These are phyloP conservation scores for Ensete glaucum DNA, from an alignment of 176 grass and related monocot genomes.

Conservation along the genomic window DNA sequence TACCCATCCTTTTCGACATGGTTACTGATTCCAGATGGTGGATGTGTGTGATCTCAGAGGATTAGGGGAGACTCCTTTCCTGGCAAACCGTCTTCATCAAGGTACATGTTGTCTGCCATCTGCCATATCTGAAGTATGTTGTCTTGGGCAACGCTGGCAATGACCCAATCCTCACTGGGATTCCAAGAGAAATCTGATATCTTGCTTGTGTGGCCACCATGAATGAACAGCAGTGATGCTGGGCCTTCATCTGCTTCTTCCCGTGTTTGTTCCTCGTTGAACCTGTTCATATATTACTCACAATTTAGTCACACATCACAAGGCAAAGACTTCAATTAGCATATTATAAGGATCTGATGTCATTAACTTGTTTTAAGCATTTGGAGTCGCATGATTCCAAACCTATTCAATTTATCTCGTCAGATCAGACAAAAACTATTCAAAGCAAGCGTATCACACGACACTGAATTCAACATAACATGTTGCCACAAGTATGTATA, in stretches of 20 bases:
- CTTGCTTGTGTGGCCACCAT: conserved; percentile 97
- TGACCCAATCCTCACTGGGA: conserved; percentile 84
- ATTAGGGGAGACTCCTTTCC: conserved; percentile 52
- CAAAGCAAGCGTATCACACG: too few species aligned
- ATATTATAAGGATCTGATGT: too few species aligned
- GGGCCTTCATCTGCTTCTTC: conserved; percentile 94
- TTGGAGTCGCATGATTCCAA: too few species aligned
- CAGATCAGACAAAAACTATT: too few species aligned
- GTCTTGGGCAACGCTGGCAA: conserved; percentile 85
- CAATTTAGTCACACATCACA: too few species aligned
- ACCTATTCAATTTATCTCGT: too few species aligned
- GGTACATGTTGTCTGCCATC: conserved; percentile 98
- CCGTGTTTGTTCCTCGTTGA: conserved; percentile 79
- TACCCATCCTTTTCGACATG: neutral
- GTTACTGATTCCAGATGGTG: neutral
- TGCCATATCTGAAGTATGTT: conserved; percentile 99
- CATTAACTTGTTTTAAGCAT: too few species aligned
- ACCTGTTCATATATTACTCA: conserved; percentile 28
- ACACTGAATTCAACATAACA: too few species aligned
- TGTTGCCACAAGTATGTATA: too few species aligned
- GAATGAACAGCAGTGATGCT: conserved; percentile 86
- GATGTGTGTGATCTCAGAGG: conserved; percentile 17
- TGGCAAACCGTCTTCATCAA: conserved; percentile 83
- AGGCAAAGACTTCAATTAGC: too few species aligned
- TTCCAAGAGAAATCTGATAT: conserved; percentile 99